Evolutionary conservation across 164 flowering plant genomes (phyloP).

Genomic region (Protea cynaroides): DNA sequence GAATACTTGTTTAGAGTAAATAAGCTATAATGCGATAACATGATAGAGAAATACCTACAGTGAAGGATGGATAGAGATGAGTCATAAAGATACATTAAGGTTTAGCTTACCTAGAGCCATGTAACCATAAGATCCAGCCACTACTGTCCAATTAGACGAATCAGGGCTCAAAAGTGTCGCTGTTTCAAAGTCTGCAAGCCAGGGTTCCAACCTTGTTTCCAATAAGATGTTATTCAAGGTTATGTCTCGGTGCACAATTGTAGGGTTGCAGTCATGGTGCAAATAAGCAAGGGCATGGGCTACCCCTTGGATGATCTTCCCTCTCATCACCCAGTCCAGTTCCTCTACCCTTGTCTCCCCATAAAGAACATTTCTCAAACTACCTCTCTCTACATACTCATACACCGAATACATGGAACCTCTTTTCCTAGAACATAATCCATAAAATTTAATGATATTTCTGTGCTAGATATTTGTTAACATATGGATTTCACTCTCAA

Average conservation of each 20-base stretch:
- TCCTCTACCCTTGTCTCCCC: conserved; percentile 19
- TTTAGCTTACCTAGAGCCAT: conserved; percentile 60
- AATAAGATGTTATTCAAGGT: conserved; percentile 50
- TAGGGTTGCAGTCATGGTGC: conserved; percentile 60
- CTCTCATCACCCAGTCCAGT: conserved; percentile 45
- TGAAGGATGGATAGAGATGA: too few species aligned
- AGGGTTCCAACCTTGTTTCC: conserved; percentile 37
- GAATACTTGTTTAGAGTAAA: too few species aligned
- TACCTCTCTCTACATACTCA: conserved; percentile 54
- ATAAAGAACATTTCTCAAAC: conserved; percentile 36
- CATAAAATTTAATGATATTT: conserved; percentile 58
- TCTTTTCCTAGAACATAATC: conserved; percentile 41
- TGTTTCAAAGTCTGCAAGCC: conserved; percentile 60
- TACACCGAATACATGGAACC: conserved; percentile 52
- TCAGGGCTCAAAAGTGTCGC: conserved; percentile 40
- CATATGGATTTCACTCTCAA: conserved; percentile 48
- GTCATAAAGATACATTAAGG: not conserved
- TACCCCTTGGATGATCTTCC: conserved; percentile 49
- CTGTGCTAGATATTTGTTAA: conserved; percentile 57
- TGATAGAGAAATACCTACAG: too few species aligned
- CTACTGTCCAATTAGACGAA: conserved; percentile 45
- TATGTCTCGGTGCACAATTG: conserved; percentile 61
- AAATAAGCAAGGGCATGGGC: conserved; percentile 69
- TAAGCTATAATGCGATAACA: too few species aligned
- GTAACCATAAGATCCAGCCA: conserved; percentile 64